Evolutionary conservation across 148 eudicot genomes (phyloP).

Genomic region (Amaranthus palmeri): DNA sequence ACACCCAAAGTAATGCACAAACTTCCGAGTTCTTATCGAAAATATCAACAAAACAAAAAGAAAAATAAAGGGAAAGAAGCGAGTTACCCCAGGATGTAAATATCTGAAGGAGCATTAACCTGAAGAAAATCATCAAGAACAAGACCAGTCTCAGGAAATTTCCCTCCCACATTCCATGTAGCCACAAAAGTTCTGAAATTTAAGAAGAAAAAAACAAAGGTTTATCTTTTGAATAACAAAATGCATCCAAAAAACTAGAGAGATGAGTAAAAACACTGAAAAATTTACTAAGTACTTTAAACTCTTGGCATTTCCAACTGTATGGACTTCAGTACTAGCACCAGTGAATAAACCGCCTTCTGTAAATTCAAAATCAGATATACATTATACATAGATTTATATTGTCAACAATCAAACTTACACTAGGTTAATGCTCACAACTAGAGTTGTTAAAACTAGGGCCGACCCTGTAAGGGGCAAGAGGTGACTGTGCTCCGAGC

Average conservation of each 20-base stretch:
- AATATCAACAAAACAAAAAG: background rate
- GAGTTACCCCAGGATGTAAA: conserved; percentile 59
- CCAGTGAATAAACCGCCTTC: conserved; percentile 23
- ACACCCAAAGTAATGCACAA: background rate
- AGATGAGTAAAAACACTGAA: background rate
- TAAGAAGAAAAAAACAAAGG: background rate
- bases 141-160: conserved; percentile 42
- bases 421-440: too few species aligned
- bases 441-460: too few species aligned
- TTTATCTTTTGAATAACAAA: background rate
- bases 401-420: too few species aligned
- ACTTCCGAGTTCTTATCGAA: background rate
- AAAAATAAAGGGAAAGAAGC: background rate
- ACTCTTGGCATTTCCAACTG: conserved; percentile 32
- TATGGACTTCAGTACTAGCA: conserved; percentile 24
- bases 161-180: conserved; percentile 76
- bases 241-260: background rate
- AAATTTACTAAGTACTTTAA: conserved; percentile 31
- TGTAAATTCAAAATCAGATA: conserved; percentile 16
- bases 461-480: too few species aligned
- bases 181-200: conserved; percentile 47
- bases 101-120: conserved; percentile 44
- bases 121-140: conserved; percentile 59
- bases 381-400: background rate
- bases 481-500: too few species aligned